Evolutionary conservation across 2,329 filamentous ascomycete genomes (phyloP).

Genomic region (Stagonosporopsis chrysanthemi): DNA sequence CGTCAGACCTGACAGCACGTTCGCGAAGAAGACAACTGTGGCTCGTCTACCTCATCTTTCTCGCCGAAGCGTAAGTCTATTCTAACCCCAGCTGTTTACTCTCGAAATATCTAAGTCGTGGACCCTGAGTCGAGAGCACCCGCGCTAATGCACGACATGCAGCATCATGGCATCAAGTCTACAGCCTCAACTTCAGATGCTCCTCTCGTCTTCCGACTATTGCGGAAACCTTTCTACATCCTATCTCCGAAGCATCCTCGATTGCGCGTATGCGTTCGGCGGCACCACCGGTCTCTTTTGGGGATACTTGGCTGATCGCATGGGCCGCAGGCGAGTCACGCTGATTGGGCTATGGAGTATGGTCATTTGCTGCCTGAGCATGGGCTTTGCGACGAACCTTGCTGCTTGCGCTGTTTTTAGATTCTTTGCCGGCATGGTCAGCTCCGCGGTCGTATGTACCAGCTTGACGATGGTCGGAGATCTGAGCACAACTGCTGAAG

Average conservation of each 20-base stretch:
- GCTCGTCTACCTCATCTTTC: constrained; percentile 56
- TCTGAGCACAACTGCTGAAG: constrained; percentile 46
- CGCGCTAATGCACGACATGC: constrained; percentile 22
- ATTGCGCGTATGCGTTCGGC: constrained; percentile 58
- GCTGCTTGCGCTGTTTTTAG: constrained; percentile 53
- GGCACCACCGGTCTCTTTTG: constrained; percentile 55
- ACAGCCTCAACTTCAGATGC: constrained; percentile 56
- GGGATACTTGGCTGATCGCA: constrained; percentile 54
- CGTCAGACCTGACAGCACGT: constrained; percentile 21
- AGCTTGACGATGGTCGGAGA: constrained; percentile 58
- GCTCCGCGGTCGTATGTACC: constrained; percentile 55
- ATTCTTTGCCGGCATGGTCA: constrained; percentile 54
- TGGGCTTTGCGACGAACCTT: constrained; percentile 57
- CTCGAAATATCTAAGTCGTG: background rate
- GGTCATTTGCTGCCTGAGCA: constrained; percentile 54
- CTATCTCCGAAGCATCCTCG: constrained; percentile 57
- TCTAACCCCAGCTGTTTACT: constrained; percentile 1
- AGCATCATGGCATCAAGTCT: constrained; percentile 59
- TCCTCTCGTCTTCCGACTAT: constrained; percentile 53
- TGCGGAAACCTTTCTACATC: constrained; percentile 56
- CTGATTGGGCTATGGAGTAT: constrained; percentile 55
- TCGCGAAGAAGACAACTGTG: constrained; percentile 46
- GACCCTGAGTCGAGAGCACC: constrained; percentile 16
- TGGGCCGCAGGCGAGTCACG: constrained; percentile 55
- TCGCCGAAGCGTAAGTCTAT: constrained; percentile 55